Percentiles rank a stretch among this genome's conserved stretches.
Evolutionary conservation across 192 early-diverging fungal species (phyloP).

Genomic region (Coemansia sp.): DNA sequence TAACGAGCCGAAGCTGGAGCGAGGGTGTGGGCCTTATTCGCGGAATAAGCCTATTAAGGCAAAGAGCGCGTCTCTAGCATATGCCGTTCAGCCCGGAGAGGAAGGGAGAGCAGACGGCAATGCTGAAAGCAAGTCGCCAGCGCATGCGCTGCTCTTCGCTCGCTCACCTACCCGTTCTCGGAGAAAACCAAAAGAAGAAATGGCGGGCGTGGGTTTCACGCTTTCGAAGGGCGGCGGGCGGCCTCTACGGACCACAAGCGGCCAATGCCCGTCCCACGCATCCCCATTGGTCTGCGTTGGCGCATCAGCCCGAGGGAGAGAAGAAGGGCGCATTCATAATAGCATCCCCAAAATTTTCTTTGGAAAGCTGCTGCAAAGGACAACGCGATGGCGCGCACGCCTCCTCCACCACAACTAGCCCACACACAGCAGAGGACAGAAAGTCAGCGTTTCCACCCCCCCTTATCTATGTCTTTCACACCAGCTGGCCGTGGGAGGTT

Average conservation of each 20-base stretch:
- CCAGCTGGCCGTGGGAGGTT: not conserved
- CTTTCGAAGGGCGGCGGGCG: not conserved
- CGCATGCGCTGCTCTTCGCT: no score
- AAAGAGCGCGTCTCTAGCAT: not conserved
- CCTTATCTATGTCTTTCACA: constrained; percentile 15
- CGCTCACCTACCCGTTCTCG: not conserved
- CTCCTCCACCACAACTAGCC: not conserved
- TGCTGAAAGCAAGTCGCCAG: no score
- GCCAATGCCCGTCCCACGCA: not conserved
- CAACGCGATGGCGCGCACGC: not conserved
- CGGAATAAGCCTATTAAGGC: no score
- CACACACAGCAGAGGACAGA: not conserved
- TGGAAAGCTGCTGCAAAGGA: not conserved
- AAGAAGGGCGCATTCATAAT: not conserved
- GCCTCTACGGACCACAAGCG: not conserved
- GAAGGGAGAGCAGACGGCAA: no score
- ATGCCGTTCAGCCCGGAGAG: not conserved
- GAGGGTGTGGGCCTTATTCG: no score
- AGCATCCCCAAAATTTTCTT: constrained; percentile 1
- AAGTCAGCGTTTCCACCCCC: not conserved
- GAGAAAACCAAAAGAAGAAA: not conserved
- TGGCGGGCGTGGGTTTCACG: not conserved
- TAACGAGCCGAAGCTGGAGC: not conserved
- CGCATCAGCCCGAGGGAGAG: not conserved
- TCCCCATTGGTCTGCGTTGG: not conserved